Evolutionary conservation across 1,139 yeast genomes (phyloP), one percentile per base, ranked within the genome.

Genomic region (Waltiozyma sp.): DNA sequence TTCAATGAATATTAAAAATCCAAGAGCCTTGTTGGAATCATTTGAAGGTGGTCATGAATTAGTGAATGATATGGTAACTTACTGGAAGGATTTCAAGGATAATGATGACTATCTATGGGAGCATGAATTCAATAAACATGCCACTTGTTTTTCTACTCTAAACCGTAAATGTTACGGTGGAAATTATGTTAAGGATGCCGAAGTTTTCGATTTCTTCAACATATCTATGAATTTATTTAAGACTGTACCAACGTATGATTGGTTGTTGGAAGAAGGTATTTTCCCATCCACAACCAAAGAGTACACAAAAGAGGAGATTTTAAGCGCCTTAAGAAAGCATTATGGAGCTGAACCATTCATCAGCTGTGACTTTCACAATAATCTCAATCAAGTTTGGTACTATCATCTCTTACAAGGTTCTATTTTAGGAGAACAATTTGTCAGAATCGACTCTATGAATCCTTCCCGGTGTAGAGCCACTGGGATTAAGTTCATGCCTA

Each of bases 51-150:
- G 37, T 39, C 79, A 77, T 43, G 53, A 66, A 4, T 67, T 91
- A 43, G 67, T 80, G 41, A 61, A 65, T 3, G 72, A 73, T 46
- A 78, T 91, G 87, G 56, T 66, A 18, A 53, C 54, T 19, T 63
- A 70, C 43, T 91, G 97, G 97, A 84, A 84, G 61, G 83, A 85
- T 57, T 75, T 72, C 60, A 77, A 77, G 46, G 91, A 93, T 2
- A 58, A 72, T 47, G 96, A 88, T 58, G 86, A 78, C 48, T 64
- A 73, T 19, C 68, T 91, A 44, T 91, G 98, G 97, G 70, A 77
- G 26, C 97, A 91, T 61, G 98, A 91, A 63, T 91, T 76, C 70
- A 89, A 89, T 66, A 91, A 91, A 62, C 98, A 91, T 58, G 97
- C 91, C 4, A 88, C 96, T 0, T 91, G 97, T 62, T 78, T 89